Evolutionary conservation across 2,329 filamentous ascomycete genomes (phyloP), one percentile per base, ranked within the genome.

Genomic region (Fusarium graminum): DNA sequence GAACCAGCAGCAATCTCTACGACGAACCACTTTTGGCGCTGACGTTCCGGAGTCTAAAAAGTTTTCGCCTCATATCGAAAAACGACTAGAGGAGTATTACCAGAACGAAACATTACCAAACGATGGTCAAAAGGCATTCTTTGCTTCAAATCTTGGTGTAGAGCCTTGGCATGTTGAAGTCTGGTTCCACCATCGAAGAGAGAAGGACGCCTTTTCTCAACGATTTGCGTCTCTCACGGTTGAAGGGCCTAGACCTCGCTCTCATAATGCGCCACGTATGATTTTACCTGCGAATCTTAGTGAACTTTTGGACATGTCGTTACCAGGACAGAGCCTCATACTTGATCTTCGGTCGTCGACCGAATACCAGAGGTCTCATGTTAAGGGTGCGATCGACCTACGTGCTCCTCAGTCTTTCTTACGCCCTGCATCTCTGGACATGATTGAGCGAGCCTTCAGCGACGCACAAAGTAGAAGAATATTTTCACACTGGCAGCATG

Each of bases 151-250:
- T 39, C 74, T 86, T 4, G 82, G 83, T 14, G 81, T 85, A 25
- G 83, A 86, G 54, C 78, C 80, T 4, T 75, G 77, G 45, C 82
- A 86, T 63, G 79, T 87, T 28, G 80, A 85, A 56, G 79, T 84
- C 52, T 87, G 85, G 85, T 86, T 86, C 69, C 80, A 84, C 59
- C 82, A 85, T 59, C 81, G 84, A 19, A 80, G 83, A 29, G 80
- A 85, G 47, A 80, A 80, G 46, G 83, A 85, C 61, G 74, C 78
- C 17, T 80, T 83, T 30, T 77, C 76, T 4, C 77, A 78, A 61
- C 81, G 80, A 45, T 74, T 85, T 7, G 81, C 82, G 34, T 79
- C 75, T 36, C 76, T 85, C 22, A 78, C 74, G 41, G 75, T 81
- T 36, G 79, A 79, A 19, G 78, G 81, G 26, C 69, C 74, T 9